Evolutionary conservation across 2,329 filamentous ascomycete species (phyloP), one percentile per base, ranked within the genome.

Genomic region (Cercospora sp.): DNA sequence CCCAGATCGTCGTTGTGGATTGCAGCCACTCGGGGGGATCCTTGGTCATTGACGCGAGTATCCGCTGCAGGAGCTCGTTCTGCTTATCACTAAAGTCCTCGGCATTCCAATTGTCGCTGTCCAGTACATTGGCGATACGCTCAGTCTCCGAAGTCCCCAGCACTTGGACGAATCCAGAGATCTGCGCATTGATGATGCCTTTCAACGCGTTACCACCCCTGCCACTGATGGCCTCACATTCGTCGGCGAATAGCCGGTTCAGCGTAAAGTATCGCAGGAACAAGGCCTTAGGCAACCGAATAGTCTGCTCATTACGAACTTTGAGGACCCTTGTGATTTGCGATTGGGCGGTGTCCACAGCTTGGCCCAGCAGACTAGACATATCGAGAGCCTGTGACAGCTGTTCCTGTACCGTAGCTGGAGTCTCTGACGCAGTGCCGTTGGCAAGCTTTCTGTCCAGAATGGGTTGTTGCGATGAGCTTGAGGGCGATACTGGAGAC

Each of bases 201-300:
- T 94, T 94, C 5, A 96, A 82, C 1, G 89, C 84, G 2, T 89
- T 90, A 8, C 92, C 91, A 68, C 91, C 91, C 66, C 91, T 87
- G 0, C 92, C 92, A 24, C 91, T 94, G 21, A 95, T 89, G 16
- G 91, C 90, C 79, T 96, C 92, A 75, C 92, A 95, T 77, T 96
- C 92, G 69, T 93, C 93, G 58, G 91, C 90, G 78, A 96, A 95
- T 66, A 93, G 87, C 7, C 93, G 83, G 74, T 94, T 95, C 37
- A 96, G 84, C 1, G 88, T 92, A 74, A 94, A 94, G 78, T 95
- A 95, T 43, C 92, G 87, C 53, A 95, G 81, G 78, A 96, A 96
- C 73, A 87, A 85, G 58, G 87, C 82, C 1, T 92, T 84, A 1
- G 90, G 86, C 9, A 94, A 81, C 30, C 87, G 86, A 2, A 88